Conservation (phyloP, 2,329 filamentous ascomycete species). For the Hymenoscyphus scutula region DNA sequence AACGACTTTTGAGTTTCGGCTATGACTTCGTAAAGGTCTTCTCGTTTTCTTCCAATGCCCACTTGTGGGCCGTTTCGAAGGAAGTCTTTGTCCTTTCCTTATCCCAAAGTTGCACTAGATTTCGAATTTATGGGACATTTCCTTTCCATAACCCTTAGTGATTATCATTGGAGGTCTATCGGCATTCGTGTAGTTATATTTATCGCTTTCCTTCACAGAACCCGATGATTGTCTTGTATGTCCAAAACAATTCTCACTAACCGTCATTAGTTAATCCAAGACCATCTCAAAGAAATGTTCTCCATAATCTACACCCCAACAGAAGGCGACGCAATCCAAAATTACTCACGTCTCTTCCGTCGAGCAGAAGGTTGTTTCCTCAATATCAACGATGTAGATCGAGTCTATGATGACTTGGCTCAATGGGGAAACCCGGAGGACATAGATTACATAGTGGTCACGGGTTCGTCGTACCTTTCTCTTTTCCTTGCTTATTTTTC, state of each 20-base stretch:
- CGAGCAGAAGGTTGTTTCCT: conserved; percentile 79
- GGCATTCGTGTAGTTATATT: too few species aligned
- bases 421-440: conserved; percentile 70
- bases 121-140: too few species aligned
- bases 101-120: too few species aligned
- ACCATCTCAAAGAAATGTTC: conserved; percentile 85
- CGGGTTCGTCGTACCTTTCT: conserved; percentile 49
- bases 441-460: conserved; percentile 85
- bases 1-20: too few species aligned
- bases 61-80: too few species aligned
- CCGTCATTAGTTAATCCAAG: conserved; percentile 59
- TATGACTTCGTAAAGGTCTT: too few species aligned
- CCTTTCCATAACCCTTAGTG: too few species aligned
- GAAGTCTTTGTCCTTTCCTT: too few species aligned
- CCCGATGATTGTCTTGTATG: too few species aligned
- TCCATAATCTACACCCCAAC: conserved; percentile 89
- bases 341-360: conserved; percentile 76
- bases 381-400: conserved; percentile 66
- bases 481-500: conserved; percentile 41
- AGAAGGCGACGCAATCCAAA: conserved; percentile 82
- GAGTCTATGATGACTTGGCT: conserved; percentile 63
- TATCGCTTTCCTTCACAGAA: too few species aligned
- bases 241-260: neutral
- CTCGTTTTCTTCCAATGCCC: too few species aligned
- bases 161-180: too few species aligned